Evolutionary conservation across 805 yeast species (phyloP), one percentile per base, ranked within the genome.

Genomic region (Lipomyces yamadae): DNA sequence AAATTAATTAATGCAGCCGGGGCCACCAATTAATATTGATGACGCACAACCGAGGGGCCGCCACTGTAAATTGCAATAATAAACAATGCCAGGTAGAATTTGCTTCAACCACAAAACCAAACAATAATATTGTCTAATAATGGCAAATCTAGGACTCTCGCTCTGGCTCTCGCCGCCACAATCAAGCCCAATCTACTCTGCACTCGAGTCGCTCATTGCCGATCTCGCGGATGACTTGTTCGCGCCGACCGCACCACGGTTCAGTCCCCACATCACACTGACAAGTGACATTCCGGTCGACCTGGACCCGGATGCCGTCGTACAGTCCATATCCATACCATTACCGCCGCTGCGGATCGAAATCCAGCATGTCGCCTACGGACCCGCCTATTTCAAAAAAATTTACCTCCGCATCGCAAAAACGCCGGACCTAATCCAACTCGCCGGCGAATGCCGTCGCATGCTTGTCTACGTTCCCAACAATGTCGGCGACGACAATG

Each of bases 181-280:
- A 24, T 83, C 83, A 57, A 77, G 88, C 3, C 82, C 82, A 42
- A 78, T 88, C 30, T 76, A 84, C 72, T 90, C 87, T 60, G 84
- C 85, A 58, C 76, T 90, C 30, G 78, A 80, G 13, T 84, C 89
- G 24, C 79, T 88, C 48, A 87, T 88, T 76, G 79, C 83, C n/a
- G 87, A 92, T 8, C 76, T 90, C 45, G 89, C 90, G 73, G 89
- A 90, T 10, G 88, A 86, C 61, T 32, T 15, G 15, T 52, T 24
- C 50, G 29, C 15, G 18, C 59, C 33, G 29, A 13, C 30, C 29
- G 86, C 92, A 0, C 89, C 89, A 1, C 75, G 73, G 37, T 87
- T 90, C 72, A 89, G 85, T 68, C 96, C 96, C 2, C 96, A 90
- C 74, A 81, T 91, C 45, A 91, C 96, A 1, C 81, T 90, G 34